Evolutionary conservation across 2,329 filamentous ascomycete species (phyloP).

Genomic region (Penicillium sp.): DNA sequence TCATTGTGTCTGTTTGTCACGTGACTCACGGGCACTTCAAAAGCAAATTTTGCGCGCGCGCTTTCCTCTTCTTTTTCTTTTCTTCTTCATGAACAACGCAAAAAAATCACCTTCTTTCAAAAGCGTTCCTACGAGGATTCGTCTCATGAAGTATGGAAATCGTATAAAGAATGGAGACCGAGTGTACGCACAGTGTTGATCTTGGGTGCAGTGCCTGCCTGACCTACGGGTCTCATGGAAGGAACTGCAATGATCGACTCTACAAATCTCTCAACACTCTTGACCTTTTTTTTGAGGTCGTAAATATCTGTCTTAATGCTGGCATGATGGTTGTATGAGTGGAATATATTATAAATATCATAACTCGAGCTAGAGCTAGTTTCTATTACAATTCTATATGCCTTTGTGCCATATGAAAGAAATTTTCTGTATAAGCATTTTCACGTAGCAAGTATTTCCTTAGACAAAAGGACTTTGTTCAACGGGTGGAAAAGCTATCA

Average conservation of each 20-base stretch:
- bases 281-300: constrained; percentile 5
- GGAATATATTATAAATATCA: neutral
- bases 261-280: constrained; percentile 38
- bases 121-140: constrained; percentile 59
- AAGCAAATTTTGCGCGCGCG: constrained; percentile 16
- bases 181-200: constrained; percentile 48
- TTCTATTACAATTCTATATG: constrained; percentile 3
- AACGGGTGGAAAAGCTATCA: neutral
- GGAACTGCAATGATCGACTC: constrained; percentile 62
- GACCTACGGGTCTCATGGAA: constrained; percentile 45
- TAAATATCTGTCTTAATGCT: neutral
- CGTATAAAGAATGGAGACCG: constrained; percentile 58
- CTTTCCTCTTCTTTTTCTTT: constrained; percentile 33
- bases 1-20: constrained; percentile 8
- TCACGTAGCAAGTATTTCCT: neutral
- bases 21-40: constrained; percentile 12
- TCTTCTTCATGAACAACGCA: constrained; percentile 58
- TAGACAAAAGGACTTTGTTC: neutral
- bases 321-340: neutral
- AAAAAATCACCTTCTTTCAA: constrained; percentile 53
- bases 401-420: neutral
- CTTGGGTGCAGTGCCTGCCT: constrained; percentile 60
- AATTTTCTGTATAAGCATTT: neutral
- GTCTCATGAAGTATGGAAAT: constrained; percentile 60
- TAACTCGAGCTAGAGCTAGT: neutral